Evolutionary conservation across 1,284 basidiomycete genomes (phyloP).

Genomic region (Cryptococcus sp.): DNA sequence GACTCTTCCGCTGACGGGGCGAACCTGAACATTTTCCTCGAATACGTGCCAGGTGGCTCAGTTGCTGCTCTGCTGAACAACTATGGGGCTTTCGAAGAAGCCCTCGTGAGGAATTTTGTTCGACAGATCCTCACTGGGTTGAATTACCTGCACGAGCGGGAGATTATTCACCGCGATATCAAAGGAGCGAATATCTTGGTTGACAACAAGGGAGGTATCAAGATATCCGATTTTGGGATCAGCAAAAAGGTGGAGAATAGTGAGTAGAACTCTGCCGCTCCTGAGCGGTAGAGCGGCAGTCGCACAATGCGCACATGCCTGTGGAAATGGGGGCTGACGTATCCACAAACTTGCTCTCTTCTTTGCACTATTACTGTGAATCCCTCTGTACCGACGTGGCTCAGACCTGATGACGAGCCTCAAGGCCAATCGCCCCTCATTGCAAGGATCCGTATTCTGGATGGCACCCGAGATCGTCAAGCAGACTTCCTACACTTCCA

Average conservation of each 20-base stretch:
- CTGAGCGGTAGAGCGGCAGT: not conserved
- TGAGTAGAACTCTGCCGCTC: conserved; percentile 56
- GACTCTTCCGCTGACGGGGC: conserved; percentile 87
- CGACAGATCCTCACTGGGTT: conserved; percentile 91
- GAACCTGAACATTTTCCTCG: conserved; percentile 95
- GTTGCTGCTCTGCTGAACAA: conserved; percentile 88
- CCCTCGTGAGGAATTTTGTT: conserved; percentile 90
- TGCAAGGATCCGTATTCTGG: conserved; percentile 98
- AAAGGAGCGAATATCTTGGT: conserved; percentile 98
- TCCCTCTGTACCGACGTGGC: not conserved
- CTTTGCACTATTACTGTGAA: conserved; percentile 1
- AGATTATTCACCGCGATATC: conserved; percentile 98
- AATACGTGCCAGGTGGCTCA: conserved; percentile 97
- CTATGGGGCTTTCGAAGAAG: conserved; percentile 96
- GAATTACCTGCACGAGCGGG: conserved; percentile 87
- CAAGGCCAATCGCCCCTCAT: conserved; percentile 79
- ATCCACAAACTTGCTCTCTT: not conserved
- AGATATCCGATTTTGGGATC: conserved; percentile 98
- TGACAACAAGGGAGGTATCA: conserved; percentile 97
- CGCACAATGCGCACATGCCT: no score
- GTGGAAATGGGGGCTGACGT: no score
- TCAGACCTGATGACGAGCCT: conserved; percentile 74
- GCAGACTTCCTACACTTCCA: conserved; percentile 85
- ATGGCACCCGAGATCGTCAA: conserved; percentile 99
- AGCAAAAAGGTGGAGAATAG: conserved; percentile 97